Conservation (phyloP, 805 yeast species). For the Myxozyma neglecta region DNA sequence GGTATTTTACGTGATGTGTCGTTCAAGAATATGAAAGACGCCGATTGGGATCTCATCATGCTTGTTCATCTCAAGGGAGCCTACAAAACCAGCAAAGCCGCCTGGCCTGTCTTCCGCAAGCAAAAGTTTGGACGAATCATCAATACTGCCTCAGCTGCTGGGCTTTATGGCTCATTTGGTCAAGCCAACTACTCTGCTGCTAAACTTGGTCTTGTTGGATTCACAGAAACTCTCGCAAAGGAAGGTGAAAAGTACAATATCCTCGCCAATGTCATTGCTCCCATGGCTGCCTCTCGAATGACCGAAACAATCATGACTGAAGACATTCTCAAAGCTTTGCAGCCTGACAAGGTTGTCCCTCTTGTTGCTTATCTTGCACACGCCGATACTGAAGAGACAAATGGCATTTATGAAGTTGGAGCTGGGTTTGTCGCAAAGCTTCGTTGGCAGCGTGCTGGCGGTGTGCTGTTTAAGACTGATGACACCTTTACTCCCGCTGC, state of each 20-base stretch:
- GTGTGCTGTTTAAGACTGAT: slow-evolving; percentile 79
- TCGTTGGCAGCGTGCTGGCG: slow-evolving; percentile 92
- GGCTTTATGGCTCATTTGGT: slow-evolving; percentile 94
- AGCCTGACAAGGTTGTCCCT: slow-evolving; percentile 91
- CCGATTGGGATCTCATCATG: slow-evolving; percentile 74
- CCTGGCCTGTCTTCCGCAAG: slow-evolving; percentile 85
- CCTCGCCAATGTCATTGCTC: slow-evolving; percentile 83
- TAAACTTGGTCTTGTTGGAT: slow-evolving; percentile 83
- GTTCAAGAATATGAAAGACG: slow-evolving; percentile 79
- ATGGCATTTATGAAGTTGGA: slow-evolving; percentile 86
- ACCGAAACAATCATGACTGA: slow-evolving; percentile 88
- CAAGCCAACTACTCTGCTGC: slow-evolving; percentile 96
- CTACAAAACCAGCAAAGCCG: slow-evolving; percentile 77
- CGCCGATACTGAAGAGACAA: slow-evolving; percentile 60
- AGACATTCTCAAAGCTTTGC: slow-evolving; percentile 72
- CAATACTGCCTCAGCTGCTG: slow-evolving; percentile 97
- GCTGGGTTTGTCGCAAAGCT: slow-evolving; percentile 91
- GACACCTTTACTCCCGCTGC: slow-evolving; percentile 80
- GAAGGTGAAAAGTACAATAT: slow-evolving; percentile 89
- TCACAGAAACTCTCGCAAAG: slow-evolving; percentile 91
- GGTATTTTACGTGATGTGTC: slow-evolving; percentile 89
- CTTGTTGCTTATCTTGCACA: slow-evolving; percentile 78
- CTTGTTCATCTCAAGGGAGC: slow-evolving; percentile 92
- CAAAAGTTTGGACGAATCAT: slow-evolving; percentile 87
- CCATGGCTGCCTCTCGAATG: slow-evolving; percentile 94